These are phyloP conservation scores for Aspergillus sparsus DNA, from an alignment of 495 filamentous ascomycete species.

Conservation along the genomic window DNA sequence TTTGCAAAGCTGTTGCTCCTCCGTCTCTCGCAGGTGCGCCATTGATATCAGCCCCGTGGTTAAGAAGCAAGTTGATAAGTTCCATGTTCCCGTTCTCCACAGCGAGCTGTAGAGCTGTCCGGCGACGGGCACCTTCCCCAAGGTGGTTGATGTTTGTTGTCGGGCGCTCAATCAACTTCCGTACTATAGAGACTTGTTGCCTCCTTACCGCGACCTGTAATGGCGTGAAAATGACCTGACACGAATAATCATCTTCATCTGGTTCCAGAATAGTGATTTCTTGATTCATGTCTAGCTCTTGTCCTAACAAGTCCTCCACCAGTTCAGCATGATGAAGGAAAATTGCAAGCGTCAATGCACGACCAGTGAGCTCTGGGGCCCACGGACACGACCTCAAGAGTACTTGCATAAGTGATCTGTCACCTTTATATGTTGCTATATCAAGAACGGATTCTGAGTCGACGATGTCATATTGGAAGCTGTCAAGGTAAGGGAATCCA, in stretches of 20 bases:
- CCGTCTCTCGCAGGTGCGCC: constrained; percentile 11
- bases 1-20: constrained; percentile 25
- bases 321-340: background rate
- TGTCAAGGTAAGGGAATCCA: too few relatives aligned
- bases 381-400: background rate
- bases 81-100: constrained; percentile 27
- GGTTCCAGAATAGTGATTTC: background rate
- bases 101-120: constrained; percentile 31
- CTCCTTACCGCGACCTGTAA: background rate
- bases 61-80: constrained; percentile 33
- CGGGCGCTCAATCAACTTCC: background rate
- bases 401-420: background rate
- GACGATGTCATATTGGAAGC: background rate
- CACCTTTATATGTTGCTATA: background rate
- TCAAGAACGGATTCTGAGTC: constrained; percentile 4
- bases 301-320: background rate
- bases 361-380: constrained; percentile 2
- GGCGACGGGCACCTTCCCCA: background rate
- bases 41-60: constrained; percentile 34
- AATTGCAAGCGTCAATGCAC: background rate
- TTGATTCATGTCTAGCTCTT: background rate
- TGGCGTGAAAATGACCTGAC: background rate
- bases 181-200: background rate
- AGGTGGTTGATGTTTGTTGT: constrained; percentile 3
- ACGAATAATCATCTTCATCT: background rate